Conservation (phyloP, 1,284 basidiomycete species). For the Malassezia psittaci region DNA sequence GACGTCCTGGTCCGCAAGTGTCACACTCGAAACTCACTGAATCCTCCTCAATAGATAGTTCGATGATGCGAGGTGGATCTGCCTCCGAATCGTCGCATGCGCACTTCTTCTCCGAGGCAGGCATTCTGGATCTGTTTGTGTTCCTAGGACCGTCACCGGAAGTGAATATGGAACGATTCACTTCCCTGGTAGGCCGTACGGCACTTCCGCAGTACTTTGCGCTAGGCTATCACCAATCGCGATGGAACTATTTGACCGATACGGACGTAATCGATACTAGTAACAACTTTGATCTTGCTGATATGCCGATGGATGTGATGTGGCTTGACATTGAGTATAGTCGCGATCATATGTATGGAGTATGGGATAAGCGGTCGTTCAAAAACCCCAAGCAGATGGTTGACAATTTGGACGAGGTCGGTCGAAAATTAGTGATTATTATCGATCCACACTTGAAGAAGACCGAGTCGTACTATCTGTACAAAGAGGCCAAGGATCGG, state of each 20-base stretch:
- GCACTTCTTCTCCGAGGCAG: conserved; percentile 94
- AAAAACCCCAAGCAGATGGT: conserved; percentile 89
- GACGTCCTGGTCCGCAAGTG: conserved; percentile 5
- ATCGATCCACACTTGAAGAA: conserved; percentile 94
- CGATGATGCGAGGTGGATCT: conserved; percentile 5
- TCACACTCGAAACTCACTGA: neutral
- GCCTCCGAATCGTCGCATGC: conserved; percentile 47
- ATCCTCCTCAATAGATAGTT: neutral
- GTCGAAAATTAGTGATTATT: conserved; percentile 94
- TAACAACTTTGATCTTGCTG: conserved; percentile 71
- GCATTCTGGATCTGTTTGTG: conserved; percentile 85
- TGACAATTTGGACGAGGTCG: conserved; percentile 70
- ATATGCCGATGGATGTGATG: conserved; percentile 85
- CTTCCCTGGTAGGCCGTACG: conserved; percentile 70
- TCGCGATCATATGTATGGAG: conserved; percentile 90
- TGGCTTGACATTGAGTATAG: conserved; percentile 93
- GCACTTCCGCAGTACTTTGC: conserved; percentile 82
- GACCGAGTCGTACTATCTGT: conserved; percentile 67
- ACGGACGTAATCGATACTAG: conserved; percentile 81
- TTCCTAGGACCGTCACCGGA: conserved; percentile 76
- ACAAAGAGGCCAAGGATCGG: conserved; percentile 69
- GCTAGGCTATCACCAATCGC: conserved; percentile 89
- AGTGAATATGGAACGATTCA: conserved; percentile 75
- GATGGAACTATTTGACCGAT: conserved; percentile 94
- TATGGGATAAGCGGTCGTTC: conserved; percentile 87